Conservation (phyloP, 164 flowering plant genomes). For the Chimonanthus praecox region DNA sequence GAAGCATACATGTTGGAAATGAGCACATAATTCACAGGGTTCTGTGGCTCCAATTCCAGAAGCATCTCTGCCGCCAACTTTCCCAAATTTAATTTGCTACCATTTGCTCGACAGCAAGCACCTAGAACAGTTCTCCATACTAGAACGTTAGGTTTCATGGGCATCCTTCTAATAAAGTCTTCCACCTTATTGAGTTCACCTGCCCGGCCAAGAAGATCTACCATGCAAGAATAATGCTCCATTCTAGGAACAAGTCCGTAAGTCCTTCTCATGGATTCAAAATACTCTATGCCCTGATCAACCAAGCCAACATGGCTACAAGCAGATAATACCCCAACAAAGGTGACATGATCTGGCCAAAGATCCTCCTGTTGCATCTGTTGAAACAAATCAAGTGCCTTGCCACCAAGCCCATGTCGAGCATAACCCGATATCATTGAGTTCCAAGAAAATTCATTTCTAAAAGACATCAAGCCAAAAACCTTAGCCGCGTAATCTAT, state of each 20-base stretch:
- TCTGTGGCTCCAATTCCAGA: slow-evolving; percentile 74
- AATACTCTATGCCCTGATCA: slow-evolving; percentile 56
- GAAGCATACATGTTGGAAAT: slow-evolving; percentile 79
- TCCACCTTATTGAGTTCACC: slow-evolving; percentile 63
- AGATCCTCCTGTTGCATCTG: slow-evolving; percentile 52
- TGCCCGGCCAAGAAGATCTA: slow-evolving; percentile 78
- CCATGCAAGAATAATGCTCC: slow-evolving; percentile 90
- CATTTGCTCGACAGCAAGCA: slow-evolving; percentile 59
- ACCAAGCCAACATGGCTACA: slow-evolving; percentile 90
- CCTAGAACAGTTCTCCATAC: slow-evolving; percentile 88
- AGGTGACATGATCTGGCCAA: slow-evolving; percentile 80
- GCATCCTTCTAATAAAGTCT: slow-evolving; percentile 63
- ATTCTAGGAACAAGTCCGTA: slow-evolving; percentile 54
- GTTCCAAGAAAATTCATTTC: slow-evolving; percentile 84
- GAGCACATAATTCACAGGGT: slow-evolving; percentile 77
- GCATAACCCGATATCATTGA: slow-evolving; percentile 97
- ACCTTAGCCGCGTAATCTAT: slow-evolving; percentile 69
- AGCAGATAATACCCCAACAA: slow-evolving; percentile 92
- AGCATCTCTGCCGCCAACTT: slow-evolving; percentile 65
- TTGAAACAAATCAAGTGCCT: slow-evolving; percentile 55
- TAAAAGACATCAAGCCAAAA: slow-evolving; percentile 56
- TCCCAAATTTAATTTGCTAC: slow-evolving; percentile 49
- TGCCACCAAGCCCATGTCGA: slow-evolving; percentile 70
- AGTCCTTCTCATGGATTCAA: slow-evolving; percentile 57
- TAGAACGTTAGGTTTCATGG: slow-evolving; percentile 58